Evolutionary conservation across 176 grass and related monocot species (phyloP), one percentile per base, ranked within the genome.

Genomic region (Cenchrus americanus): DNA sequence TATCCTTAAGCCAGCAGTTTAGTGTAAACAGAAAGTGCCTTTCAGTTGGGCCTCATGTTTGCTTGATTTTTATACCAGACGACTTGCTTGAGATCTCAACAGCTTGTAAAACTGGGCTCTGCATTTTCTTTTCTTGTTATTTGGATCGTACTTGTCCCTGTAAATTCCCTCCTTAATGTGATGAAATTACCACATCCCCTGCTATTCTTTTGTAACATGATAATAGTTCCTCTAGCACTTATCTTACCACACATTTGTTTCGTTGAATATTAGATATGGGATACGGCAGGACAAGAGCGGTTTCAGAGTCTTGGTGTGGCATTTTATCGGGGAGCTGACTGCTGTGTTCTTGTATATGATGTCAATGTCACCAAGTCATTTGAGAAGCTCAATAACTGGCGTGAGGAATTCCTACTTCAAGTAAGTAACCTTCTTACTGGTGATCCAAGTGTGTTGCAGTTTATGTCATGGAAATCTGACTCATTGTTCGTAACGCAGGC

Each of bases 261-360:
- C 0, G 3, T 30, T 81, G 75, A 80, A 80, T 69, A 68, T 63
- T 80, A 97, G 94, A 97, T 97, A 82, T 97, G 94, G 94, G 94
- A 97, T 76, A 97, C 94, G 1, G 94, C 94, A 11, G 94, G 94
- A 37, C 94, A 97, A 79, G 94, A 97, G 78, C 85, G 94, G 62
- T 94, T 97, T 87, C 94, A 97, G 77, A 97, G 92, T 80, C 94
- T 97, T 89, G 94, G 94, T 74, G 94, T 97, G 23, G 94, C 94
- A 47, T 97, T 97, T 83, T 97, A 97, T 57, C 82, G 94, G 53
- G 94, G 94, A 83, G 94, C 94, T 73, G 94, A 97, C 74, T 97
- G 94, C 65, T 97, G 94, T 84, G 92, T 97, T 70, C 90, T 97
- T 62, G 88, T 92, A 69, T 97, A 97, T 24, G 94, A 97, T 81